Conservation (phyloP, 2,329 filamentous ascomycete genomes). For the Fusarium anguioides region DNA sequence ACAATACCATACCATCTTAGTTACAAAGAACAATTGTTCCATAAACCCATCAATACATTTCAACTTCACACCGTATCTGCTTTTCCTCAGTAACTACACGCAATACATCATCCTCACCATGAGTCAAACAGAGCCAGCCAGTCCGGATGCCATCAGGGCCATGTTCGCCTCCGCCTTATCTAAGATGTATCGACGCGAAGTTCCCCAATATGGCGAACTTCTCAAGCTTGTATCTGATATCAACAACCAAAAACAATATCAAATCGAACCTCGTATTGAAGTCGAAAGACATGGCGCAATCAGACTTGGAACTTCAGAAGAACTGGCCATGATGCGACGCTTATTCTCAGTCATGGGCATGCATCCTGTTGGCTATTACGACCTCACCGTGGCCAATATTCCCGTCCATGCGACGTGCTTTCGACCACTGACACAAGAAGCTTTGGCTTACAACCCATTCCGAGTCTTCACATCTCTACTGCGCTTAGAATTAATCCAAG, state of each 20-base stretch:
- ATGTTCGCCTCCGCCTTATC: constrained; percentile 50
- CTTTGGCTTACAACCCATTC: constrained; percentile 53
- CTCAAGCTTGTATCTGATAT: constrained; percentile 47
- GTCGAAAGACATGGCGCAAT: constrained; percentile 60
- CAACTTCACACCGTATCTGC: too few species aligned
- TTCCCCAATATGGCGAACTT: constrained; percentile 50
- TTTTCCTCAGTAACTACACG: neutral
- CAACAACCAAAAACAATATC: constrained; percentile 27
- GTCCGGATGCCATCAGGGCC: constrained; percentile 24
- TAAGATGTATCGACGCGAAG: constrained; percentile 51
- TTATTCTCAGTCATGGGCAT: constrained; percentile 61
- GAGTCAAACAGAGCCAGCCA: constrained; percentile 1
- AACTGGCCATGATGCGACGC: constrained; percentile 56
- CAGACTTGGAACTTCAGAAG: constrained; percentile 57
- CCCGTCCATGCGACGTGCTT: constrained; percentile 66
- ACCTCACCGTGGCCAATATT: constrained; percentile 58
- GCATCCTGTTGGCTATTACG: constrained; percentile 63
- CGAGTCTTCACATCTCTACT: constrained; percentile 53
- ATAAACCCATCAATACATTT: neutral
- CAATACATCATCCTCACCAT: neutral
- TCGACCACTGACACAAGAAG: constrained; percentile 51
- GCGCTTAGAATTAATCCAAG: constrained; percentile 55
- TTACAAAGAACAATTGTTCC: too few species aligned
- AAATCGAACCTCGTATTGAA: constrained; percentile 6
- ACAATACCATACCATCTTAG: too few species aligned